These are phyloP conservation scores for Russula compacta DNA, from an alignment of 768 basidiomycete species.

Conservation along the genomic window DNA sequence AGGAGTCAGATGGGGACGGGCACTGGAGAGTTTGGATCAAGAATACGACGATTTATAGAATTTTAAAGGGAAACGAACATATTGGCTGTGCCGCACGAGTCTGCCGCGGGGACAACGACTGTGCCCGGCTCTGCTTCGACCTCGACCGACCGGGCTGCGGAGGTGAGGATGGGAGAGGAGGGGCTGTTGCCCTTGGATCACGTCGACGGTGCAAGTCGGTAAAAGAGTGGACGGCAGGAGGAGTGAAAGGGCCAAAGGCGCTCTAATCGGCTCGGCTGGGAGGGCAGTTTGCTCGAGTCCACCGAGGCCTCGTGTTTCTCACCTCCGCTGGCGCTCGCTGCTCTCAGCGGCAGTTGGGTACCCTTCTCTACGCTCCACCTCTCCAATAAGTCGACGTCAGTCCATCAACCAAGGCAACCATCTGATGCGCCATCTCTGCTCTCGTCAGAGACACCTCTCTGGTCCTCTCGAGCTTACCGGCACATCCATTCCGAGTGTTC, in stretches of 20 bases:
- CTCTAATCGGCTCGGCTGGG: neutral
- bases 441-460: too few species aligned
- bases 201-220: too few species aligned
- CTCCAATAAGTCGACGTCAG: neutral
- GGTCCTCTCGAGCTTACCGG: too few species aligned
- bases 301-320: neutral
- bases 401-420: neutral
- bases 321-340: neutral
- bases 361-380: neutral
- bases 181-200: neutral
- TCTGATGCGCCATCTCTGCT: neutral
- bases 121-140: neutral
- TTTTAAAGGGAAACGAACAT: neutral
- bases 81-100: neutral
- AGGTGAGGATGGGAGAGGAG: neutral
- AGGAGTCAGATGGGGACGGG: neutral
- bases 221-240: neutral
- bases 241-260: neutral
- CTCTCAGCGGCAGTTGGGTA: neutral
- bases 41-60: neutral
- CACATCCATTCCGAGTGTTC: too few species aligned
- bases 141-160: neutral
- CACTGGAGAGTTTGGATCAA: neutral
- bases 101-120: neutral
- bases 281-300: too few species aligned